phyloP scores from a whole-genome alignment of 805 yeast genomes.

The Phaffomyces thermotolerans region DNA sequence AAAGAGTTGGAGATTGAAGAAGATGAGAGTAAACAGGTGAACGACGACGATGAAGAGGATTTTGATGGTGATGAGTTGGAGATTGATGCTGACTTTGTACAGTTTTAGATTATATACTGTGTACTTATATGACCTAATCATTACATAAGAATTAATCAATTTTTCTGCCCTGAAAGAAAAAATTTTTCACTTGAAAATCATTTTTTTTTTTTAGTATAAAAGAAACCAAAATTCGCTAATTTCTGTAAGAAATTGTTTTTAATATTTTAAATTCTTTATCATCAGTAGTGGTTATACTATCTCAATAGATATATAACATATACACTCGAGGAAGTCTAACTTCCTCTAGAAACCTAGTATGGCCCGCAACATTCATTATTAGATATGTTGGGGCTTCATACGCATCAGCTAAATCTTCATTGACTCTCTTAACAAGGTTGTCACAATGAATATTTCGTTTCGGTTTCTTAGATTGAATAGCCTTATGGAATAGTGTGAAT shows the following conservation, averaged over 20 bases:
- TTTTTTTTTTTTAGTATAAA: constrained; percentile 22
- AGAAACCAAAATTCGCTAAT: constrained; percentile 19
- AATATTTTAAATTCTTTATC: constrained; percentile 29
- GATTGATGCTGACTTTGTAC: constrained; percentile 22
- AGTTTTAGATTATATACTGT: no score
- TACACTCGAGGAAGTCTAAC: constrained; percentile 20
- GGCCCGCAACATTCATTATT: constrained; percentile 20
- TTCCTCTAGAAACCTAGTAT: constrained; percentile 24
- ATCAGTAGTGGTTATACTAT: constrained; percentile 82
- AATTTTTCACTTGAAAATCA: background rate
- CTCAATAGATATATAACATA: constrained; percentile 55
- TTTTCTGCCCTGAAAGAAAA: constrained; percentile 1
- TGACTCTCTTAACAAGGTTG: constrained; percentile 71
- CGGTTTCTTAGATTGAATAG: constrained; percentile 55
- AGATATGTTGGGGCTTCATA: constrained; percentile 18
- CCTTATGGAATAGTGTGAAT: constrained; percentile 23
- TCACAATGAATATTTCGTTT: constrained; percentile 68
- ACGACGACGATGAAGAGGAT: constrained; percentile 23
- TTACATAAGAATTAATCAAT: no score
- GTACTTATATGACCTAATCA: background rate
- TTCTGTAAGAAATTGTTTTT: constrained; percentile 5
- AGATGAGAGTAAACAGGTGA: constrained; percentile 2
- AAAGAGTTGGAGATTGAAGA: constrained; percentile 17
- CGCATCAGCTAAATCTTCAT: constrained; percentile 59
- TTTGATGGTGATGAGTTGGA: constrained; percentile 17